Evolutionary conservation across 1,139 yeast genomes (phyloP).

Genomic region (Taphrina communis): DNA sequence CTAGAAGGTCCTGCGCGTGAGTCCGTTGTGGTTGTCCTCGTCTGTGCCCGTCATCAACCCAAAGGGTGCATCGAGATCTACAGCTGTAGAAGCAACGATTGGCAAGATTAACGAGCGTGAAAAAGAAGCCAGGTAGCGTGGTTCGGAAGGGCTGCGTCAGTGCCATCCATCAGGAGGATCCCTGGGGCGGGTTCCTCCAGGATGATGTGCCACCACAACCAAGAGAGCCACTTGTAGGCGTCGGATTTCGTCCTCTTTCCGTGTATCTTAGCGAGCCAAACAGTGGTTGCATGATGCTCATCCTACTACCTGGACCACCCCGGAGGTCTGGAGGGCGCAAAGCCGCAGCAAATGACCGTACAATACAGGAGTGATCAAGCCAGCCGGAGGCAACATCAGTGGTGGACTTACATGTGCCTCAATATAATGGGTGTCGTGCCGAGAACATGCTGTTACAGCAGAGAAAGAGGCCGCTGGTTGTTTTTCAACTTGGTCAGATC

Average conservation of each 20-base stretch:
- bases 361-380: not conserved
- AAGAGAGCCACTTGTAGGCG: slow-evolving; percentile 1
- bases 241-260: slow-evolving; percentile 8
- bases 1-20: too few species aligned
- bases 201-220: not conserved
- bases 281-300: not conserved
- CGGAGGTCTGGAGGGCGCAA: not conserved
- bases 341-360: not conserved
- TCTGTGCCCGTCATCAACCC: not conserved
- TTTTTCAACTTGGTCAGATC: not conserved
- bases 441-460: not conserved
- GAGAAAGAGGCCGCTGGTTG: not conserved
- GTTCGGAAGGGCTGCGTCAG: slow-evolving; percentile 7
- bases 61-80: not conserved
- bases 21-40: not conserved
- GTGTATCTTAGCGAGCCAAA: slow-evolving; percentile 10
- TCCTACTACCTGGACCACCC: not conserved
- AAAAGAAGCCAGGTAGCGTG: slow-evolving; percentile 17
- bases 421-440: not conserved
- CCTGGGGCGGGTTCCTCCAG: not conserved
- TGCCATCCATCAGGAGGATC: not conserved
- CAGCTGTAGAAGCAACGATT: not conserved
- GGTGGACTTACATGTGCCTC: slow-evolving; percentile 3
- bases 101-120: slow-evolving; percentile 1
- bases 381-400: slow-evolving; percentile 4